Percentiles rank a stretch among this genome's conserved stretches.
These are phyloP conservation scores for Lachnellula subtilissima DNA, from an alignment of 2,329 filamentous ascomycete species.

Conservation along the genomic window DNA sequence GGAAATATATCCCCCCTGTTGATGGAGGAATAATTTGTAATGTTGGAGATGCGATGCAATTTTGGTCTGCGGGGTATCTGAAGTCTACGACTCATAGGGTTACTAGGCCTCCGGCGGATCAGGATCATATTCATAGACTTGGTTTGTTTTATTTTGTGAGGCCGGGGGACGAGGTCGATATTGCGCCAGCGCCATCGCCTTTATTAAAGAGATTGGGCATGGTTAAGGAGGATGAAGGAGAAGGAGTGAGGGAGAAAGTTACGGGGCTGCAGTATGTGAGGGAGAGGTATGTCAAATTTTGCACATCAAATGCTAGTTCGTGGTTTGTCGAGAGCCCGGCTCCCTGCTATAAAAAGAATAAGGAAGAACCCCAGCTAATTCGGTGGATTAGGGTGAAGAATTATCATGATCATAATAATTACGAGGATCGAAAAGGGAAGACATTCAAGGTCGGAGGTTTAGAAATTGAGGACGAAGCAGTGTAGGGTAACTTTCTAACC, in stretches of 20 bases:
- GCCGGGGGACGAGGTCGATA: conserved; percentile 20
- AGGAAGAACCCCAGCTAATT: too few species aligned
- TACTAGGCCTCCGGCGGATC: conserved; percentile 39
- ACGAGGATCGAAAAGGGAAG: conserved; percentile 36
- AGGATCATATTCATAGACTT: conserved; percentile 41
- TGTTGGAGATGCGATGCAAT: conserved; percentile 42
- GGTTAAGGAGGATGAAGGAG: conserved; percentile 9
- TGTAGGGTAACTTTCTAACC: conserved; percentile 4
- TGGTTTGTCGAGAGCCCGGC: too few species aligned
- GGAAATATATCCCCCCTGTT: conserved; percentile 46
- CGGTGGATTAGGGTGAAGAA: conserved; percentile 30
- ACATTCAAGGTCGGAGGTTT: conserved; percentile 37
- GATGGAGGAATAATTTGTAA: conserved; percentile 50
- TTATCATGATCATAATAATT: conserved; percentile 37
- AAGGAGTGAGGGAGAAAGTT: conserved; percentile 30
- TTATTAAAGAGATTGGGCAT: conserved; percentile 27
- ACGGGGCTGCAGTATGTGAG: conserved; percentile 38
- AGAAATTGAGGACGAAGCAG: conserved; percentile 38
- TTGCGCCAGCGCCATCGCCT: conserved; percentile 33
- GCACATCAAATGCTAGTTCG: too few species aligned
- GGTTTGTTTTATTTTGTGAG: conserved; percentile 42
- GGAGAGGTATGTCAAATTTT: conserved; percentile 21
- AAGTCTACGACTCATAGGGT: conserved; percentile 43
- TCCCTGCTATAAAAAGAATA: too few species aligned
- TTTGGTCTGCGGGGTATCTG: conserved; percentile 34